Percentiles rank a stretch among this genome's conserved stretches.
These are phyloP conservation scores for Candida boleticola DNA, from an alignment of 805 yeast genomes.

Conservation along the genomic window DNA sequence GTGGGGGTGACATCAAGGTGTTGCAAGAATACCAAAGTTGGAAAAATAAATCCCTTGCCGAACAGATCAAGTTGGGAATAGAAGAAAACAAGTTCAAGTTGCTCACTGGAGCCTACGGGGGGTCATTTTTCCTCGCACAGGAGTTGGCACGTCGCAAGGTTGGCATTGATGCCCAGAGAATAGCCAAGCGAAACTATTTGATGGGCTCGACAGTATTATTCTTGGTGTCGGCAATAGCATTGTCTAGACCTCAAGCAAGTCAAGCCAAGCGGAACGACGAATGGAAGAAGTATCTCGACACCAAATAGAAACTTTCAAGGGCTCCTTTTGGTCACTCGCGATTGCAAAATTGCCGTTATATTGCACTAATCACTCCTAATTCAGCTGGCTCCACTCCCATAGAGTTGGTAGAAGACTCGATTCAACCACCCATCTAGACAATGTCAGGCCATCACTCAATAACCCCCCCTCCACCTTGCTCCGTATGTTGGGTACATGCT, in stretches of 20 bases:
- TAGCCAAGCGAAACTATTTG: not conserved
- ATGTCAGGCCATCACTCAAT: too few relatives aligned
- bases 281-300: constrained; percentile 4
- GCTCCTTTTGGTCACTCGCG: too few relatives aligned
- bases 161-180: constrained; percentile 2
- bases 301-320: too few relatives aligned
- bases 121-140: constrained; percentile 20
- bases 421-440: too few relatives aligned
- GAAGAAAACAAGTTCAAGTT: constrained; percentile 35
- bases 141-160: constrained; percentile 1
- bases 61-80: constrained; percentile 27
- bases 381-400: too few relatives aligned
- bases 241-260: constrained; percentile 3
- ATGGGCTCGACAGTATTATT: not conserved
- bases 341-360: too few relatives aligned
- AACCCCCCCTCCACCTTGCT: too few relatives aligned
- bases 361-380: too few relatives aligned
- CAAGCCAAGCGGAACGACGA: not conserved
- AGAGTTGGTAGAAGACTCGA: too few relatives aligned
- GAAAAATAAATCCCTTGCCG: constrained; percentile 29
- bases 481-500: too few relatives aligned
- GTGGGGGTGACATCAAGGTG: constrained; percentile 23
- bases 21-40: constrained; percentile 36
- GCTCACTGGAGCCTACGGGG: constrained; percentile 38
- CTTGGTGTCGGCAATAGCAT: not conserved